Percentiles rank a stretch among this genome's conserved stretches.
These are phyloP conservation scores for Aspergillus brasiliensis DNA, from an alignment of 2,329 filamentous ascomycete genomes.

Conservation along the genomic window DNA sequence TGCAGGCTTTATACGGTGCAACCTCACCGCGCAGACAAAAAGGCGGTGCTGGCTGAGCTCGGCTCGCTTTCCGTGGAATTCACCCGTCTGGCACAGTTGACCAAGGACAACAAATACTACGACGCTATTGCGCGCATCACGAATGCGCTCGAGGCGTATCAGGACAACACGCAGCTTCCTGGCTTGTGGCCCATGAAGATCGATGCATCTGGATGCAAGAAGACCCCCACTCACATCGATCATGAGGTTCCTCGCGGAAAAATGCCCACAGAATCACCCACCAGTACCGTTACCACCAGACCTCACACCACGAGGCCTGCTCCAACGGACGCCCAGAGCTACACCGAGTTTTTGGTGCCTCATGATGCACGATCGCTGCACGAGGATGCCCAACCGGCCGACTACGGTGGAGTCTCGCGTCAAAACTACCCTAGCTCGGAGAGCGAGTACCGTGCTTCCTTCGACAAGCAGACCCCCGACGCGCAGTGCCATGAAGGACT, in stretches of 20 bases:
- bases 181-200: constrained; percentile 79
- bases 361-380: constrained; percentile 23
- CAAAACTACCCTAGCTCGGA: constrained; percentile 7
- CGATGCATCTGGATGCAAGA: constrained; percentile 78
- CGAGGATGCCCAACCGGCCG: constrained; percentile 31
- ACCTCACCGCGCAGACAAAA: constrained; percentile 61
- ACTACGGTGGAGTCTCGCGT: constrained; percentile 20
- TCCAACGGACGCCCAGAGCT: constrained; percentile 29
- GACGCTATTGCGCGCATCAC: constrained; percentile 87
- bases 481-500: constrained; percentile 44
- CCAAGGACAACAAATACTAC: constrained; percentile 79
- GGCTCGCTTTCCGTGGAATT: constrained; percentile 86
- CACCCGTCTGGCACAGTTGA: constrained; percentile 83
- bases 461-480: constrained; percentile 7
- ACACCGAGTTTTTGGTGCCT: constrained; percentile 27
- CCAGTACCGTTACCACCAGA: neutral
- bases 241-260: constrained; percentile 15
- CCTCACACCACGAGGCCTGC: constrained; percentile 1
- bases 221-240: constrained; percentile 23
- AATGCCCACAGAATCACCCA: constrained; percentile 1
- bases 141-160: constrained; percentile 73
- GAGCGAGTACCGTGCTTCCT: constrained; percentile 13
- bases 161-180: constrained; percentile 69
- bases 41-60: constrained; percentile 66
- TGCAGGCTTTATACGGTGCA: constrained; percentile 29